phyloP scores from a whole-genome alignment of 169 alveolate genomes.

The Cardiosporidium cionae region DNA sequence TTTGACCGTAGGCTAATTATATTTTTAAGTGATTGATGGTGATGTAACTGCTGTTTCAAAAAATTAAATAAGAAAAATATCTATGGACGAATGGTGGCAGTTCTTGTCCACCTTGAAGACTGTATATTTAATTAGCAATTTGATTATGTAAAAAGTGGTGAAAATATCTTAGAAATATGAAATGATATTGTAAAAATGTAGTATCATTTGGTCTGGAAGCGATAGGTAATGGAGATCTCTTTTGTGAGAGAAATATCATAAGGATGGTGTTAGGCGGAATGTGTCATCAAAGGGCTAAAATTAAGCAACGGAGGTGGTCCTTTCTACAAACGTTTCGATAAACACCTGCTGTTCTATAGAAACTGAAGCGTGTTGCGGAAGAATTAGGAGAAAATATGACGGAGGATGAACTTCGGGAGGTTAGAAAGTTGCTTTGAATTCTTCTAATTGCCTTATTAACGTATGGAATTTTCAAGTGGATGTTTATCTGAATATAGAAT shows the following conservation, averaged over 20 bases:
- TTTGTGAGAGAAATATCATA: too few species aligned
- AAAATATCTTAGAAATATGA: too few species aligned
- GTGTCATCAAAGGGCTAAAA: too few species aligned
- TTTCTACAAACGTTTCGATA: too few species aligned
- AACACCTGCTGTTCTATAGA: constrained; percentile 52
- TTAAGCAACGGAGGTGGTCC: too few species aligned
- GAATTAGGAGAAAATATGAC: constrained; percentile 96
- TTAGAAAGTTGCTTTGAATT: constrained; percentile 14
- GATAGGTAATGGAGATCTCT: too few species aligned
- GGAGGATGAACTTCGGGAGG: constrained; percentile 91
- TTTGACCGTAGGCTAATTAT: not conserved
- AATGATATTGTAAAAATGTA: too few species aligned
- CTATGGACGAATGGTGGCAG: not conserved
- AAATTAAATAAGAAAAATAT: not conserved
- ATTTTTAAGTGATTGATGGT: not conserved
- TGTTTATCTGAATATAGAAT: too few species aligned
- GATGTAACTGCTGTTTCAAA: not conserved
- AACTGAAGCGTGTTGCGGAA: constrained; percentile 91
- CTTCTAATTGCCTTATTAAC: too few species aligned
- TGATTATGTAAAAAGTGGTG: not conserved
- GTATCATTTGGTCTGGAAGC: too few species aligned
- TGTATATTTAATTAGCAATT: not conserved
- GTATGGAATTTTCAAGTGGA: too few species aligned
- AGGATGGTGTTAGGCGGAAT: too few species aligned
- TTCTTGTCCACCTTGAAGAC: not conserved